Conservation (phyloP, 1,139 yeast genomes). For the Pichia sp. region DNA sequence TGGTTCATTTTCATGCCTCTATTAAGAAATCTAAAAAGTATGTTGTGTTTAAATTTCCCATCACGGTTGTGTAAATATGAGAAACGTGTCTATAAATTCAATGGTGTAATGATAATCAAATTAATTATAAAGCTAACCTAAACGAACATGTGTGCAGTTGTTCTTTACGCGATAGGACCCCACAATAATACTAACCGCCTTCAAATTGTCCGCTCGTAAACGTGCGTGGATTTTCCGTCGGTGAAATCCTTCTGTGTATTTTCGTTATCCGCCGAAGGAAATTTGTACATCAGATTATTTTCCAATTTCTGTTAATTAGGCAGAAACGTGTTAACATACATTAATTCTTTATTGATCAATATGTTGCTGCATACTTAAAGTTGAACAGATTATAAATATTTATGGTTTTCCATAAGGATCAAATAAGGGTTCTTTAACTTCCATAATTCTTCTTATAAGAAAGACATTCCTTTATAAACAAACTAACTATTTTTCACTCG, state of each 20-base stretch:
- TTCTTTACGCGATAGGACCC: no score
- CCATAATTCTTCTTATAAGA: neutral
- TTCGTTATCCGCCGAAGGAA: neutral
- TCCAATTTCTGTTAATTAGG: neutral
- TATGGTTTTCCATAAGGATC: neutral
- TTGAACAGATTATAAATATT: neutral
- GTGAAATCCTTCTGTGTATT: neutral
- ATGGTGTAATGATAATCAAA: no score
- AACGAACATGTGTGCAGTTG: neutral
- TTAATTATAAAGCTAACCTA: no score
- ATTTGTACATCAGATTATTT: no score
- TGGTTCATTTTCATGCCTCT: conserved; percentile 5
- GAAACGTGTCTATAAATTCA: neutral
- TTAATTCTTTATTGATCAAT: no score
- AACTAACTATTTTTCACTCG: neutral
- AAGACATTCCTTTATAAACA: neutral
- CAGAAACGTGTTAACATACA: neutral
- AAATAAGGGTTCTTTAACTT: neutral
- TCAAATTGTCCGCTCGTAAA: no score
- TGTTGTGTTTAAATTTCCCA: conserved; percentile 8
- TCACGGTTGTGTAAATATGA: conserved; percentile 2
- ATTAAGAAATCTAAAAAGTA: conserved; percentile 5
- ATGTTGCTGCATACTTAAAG: no score
- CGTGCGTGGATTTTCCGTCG: neutral
- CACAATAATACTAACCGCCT: no score